Evolutionary conservation across 805 yeast genomes (phyloP).

Genomic region (Spathaspora girioi): DNA sequence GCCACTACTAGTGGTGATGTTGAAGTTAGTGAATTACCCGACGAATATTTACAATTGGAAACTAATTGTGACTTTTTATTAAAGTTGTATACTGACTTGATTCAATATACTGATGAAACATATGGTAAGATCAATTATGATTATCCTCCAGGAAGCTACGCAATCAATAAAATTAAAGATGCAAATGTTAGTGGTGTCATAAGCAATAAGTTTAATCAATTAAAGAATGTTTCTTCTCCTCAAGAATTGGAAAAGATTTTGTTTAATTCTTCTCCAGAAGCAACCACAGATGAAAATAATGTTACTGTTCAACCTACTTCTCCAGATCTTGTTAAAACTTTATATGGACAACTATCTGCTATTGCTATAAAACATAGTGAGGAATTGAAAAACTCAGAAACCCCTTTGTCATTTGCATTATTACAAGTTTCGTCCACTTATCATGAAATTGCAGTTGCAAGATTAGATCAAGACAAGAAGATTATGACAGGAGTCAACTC

Average conservation of each 20-base stretch:
- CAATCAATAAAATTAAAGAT: slow-evolving; percentile 54
- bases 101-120: slow-evolving; percentile 45
- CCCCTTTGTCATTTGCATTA: slow-evolving; percentile 52
- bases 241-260: slow-evolving; percentile 63
- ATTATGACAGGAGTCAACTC: slow-evolving; percentile 58
- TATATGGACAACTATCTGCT: slow-evolving; percentile 65
- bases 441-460: slow-evolving; percentile 60
- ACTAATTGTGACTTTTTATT: slow-evolving; percentile 62
- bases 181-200: slow-evolving; percentile 60
- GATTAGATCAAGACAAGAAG: slow-evolving; percentile 66
- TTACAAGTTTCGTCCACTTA: slow-evolving; percentile 54
- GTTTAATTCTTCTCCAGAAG: slow-evolving; percentile 13
- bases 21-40: slow-evolving; percentile 71
- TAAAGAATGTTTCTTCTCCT: slow-evolving; percentile 61
- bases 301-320: slow-evolving; percentile 30
- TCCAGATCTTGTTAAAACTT: slow-evolving; percentile 58
- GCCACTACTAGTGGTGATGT: slow-evolving; percentile 37
- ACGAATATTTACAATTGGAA: slow-evolving; percentile 67
- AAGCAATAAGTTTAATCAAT: slow-evolving; percentile 52
- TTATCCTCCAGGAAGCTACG: slow-evolving; percentile 64
- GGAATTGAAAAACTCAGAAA: slow-evolving; percentile 40
- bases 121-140: slow-evolving; percentile 76
- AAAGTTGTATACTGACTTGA: slow-evolving; percentile 51
- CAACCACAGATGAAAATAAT: slow-evolving; percentile 11
- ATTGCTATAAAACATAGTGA: slow-evolving; percentile 51